Evolutionary conservation across 768 basidiomycete genomes (phyloP), one percentile per base, ranked within the genome.

Genomic region (Trametes coccinea): DNA sequence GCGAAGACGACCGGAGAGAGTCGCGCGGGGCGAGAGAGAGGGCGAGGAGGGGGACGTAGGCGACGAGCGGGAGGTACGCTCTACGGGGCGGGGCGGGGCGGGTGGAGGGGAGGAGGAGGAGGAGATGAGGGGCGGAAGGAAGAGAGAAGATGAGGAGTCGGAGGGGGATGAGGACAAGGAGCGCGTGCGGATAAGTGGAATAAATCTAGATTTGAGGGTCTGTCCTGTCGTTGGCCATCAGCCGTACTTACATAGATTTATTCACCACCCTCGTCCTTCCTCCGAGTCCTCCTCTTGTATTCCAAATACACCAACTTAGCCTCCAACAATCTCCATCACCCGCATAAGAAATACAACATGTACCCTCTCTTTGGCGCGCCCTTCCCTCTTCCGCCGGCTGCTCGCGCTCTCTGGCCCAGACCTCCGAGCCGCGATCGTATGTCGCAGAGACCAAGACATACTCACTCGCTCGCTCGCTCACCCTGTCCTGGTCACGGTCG

Each of bases 121-220:
- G 53, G 46, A 33, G 57, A 49, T 39, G 57, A 57, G 17, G 30
- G 56, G 45, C 29, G 55, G 53, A 43, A 30, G 46, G 44, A 49
- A 43, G 53, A 43, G 53, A 43, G 44, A 40, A 59, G 54, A 53
- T 45, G 41, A 46, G 40, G 56, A 39, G n/a, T 1, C 22, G 22
- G 62, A 55, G 17, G 56, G 45, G 56, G 40, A 39, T 27, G 58
- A 59, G 44, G 48, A 43, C 13, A n/a, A 41, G 33, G 48, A 51
- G 53, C 56, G 62, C 57, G 62, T 53, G 44, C 50, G 56, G 45
- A 49, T n/a, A 43, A 11, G 50, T 57, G 52, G 54, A 63, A 63
- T 63, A 63, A 63, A 59, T 63, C 58, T 63, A 63, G 58, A 59
- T 56, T 54, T n/a, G 58, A 56, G 57, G 17, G 45, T 27, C 10